Evolutionary conservation across 441 rosid genomes (phyloP), one percentile per base, ranked within the genome.

Genomic region (Kokia cookei): DNA sequence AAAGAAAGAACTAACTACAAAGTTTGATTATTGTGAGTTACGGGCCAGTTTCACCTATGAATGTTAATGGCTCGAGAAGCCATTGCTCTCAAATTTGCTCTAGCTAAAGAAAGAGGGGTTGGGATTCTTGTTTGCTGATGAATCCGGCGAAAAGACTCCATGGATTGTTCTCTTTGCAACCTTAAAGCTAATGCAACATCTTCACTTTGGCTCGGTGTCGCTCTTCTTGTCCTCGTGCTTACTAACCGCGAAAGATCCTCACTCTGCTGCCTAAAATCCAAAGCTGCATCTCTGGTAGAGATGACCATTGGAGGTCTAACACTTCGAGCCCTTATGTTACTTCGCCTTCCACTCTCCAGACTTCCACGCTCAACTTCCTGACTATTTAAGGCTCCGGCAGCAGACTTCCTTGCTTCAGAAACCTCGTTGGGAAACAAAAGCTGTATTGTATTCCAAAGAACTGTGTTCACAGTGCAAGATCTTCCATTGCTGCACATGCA

Each of bases 371-470:
- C 65, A 32, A 71, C n/a, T 77, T 80, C 77, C 26, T 63, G 69
- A 57, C 26, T 43, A 48, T 70, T 80, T 71, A 17, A 73, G 64
- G 70, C 77, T 74, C 51, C 74, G 13, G 89, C 79, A 17, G 83
- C 88, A 53, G 58, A 7, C 81, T 88, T 89, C 77, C 97, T 90
- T 67, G 94, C 86, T 82, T 90, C 97, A 2, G 11, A n/a, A 53
- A 94, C 86, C 80, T 96, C 98, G 81, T 84, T 81, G 0, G 98
- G 98, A 71, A 96, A 94, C 67, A 96, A 82, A 74, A 94, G 98
- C 84, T 94, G 98, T 57, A 96, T 92, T 51, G 98, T 96, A 86
- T 96, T 96, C 99, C 97, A 96, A 72, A 94, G 93, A 81, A 96
- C 96, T 0, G 99, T 92, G 86, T 94, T 91, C 42, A 94, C 86